Percentiles rank a stretch among this genome's conserved stretches.
phyloP scores from a whole-genome alignment of 345 rosid genomes.

The Camelina hispida region DNA sequence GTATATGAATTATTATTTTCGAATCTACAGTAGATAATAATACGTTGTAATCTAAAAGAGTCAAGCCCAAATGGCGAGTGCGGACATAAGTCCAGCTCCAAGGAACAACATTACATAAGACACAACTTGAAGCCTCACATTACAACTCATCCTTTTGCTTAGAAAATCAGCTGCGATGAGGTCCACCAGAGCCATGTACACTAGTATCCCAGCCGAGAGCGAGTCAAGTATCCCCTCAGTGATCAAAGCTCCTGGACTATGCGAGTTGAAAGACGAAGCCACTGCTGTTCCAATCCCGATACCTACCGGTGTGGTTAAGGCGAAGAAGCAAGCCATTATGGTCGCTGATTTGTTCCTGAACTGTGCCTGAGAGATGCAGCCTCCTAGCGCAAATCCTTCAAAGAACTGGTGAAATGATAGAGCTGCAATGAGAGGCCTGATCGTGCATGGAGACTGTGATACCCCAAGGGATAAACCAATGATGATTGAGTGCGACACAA shows the following conservation, averaged over 20 bases:
- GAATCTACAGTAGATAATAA: background rate
- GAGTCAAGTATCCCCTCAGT: constrained; percentile 84
- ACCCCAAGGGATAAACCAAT: constrained; percentile 92
- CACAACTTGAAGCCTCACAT: constrained; percentile 75
- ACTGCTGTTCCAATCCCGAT: constrained; percentile 71
- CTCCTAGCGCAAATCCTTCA: constrained; percentile 95
- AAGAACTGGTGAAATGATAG: constrained; percentile 94
- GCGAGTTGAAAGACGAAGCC: constrained; percentile 66
- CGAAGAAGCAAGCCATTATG: constrained; percentile 82
- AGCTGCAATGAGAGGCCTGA: constrained; percentile 85
- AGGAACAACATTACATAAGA: constrained; percentile 80
- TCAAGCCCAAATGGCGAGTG: constrained; percentile 88
- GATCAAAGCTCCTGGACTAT: constrained; percentile 61
- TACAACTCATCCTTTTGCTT: constrained; percentile 91
- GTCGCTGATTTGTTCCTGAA: constrained; percentile 59
- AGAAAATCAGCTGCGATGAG: constrained; percentile 93
- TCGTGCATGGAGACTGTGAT: constrained; percentile 77
- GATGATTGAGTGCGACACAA: constrained; percentile 89
- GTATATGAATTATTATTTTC: constrained; percentile 16
- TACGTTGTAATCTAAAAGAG: background rate
- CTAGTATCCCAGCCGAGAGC: constrained; percentile 82
- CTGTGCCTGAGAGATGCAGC: constrained; percentile 92
- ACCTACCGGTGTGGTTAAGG: constrained; percentile 75
- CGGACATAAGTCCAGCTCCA: constrained; percentile 91
- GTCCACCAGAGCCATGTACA: constrained; percentile 94